A percentile compares a stretch with the other conserved stretches of the same genome.
phyloP scores from a whole-genome alignment of 768 basidiomycete species.

The Mycena crocata region DNA sequence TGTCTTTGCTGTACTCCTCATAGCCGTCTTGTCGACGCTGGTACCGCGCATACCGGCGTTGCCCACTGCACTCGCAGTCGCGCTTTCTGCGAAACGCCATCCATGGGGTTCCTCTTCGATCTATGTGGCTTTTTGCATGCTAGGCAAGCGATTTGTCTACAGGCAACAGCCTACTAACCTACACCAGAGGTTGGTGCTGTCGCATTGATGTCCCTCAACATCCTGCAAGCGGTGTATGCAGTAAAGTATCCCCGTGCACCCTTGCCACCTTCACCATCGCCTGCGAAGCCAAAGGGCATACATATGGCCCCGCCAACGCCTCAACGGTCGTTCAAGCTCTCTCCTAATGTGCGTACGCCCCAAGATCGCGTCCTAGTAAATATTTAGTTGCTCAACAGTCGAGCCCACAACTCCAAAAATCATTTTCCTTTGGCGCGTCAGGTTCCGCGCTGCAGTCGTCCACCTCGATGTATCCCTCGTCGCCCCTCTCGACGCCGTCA shows the following conservation, averaged over 20 bases:
- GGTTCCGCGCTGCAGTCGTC: constrained; percentile 45
- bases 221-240: constrained; percentile 54
- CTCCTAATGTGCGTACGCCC: constrained; percentile 48
- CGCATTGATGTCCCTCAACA: constrained; percentile 51
- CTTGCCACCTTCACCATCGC: constrained; percentile 47
- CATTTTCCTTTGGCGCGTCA: constrained; percentile 54
- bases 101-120: constrained; percentile 47
- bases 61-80: constrained; percentile 44
- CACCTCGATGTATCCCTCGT: constrained; percentile 47
- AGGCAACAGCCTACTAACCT: not conserved
- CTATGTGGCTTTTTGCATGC: constrained; percentile 52
- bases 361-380: not conserved
- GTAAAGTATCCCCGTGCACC: constrained; percentile 57
- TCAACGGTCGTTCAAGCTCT: constrained; percentile 52
- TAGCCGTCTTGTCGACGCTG: constrained; percentile 51
- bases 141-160: constrained; percentile 44
- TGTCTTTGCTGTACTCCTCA: constrained; percentile 43
- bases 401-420: constrained; percentile 56
- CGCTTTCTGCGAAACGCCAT: constrained; percentile 39
- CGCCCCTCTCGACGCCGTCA: constrained; percentile 56
- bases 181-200: constrained; percentile 48
- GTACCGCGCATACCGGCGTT: constrained; percentile 53
- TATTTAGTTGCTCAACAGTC: constrained; percentile 39
- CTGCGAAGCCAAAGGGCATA: constrained; percentile 43
- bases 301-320: constrained; percentile 44